Percentiles rank a stretch among this genome's conserved stretches.
These are phyloP conservation scores for Onygenales sp. DNA, from an alignment of 2,329 filamentous ascomycete species.

Conservation along the genomic window DNA sequence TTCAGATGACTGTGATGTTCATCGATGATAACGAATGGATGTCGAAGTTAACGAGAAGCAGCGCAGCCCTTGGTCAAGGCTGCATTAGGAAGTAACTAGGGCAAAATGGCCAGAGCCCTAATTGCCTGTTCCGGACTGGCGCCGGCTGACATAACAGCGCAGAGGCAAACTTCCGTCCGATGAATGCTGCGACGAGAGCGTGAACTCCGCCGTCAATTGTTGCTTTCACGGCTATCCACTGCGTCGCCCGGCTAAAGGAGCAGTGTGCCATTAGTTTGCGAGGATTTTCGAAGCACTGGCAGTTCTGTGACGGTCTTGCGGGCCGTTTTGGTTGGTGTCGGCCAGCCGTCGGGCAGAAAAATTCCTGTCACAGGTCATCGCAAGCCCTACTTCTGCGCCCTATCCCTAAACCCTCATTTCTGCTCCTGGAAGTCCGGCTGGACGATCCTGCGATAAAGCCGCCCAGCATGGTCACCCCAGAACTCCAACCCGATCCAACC, in stretches of 20 bases:
- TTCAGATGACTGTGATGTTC: too few species aligned
- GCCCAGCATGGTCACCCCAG: constrained; percentile 25
- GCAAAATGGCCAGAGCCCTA: neutral
- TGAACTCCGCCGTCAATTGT: neutral
- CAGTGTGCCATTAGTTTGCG: neutral
- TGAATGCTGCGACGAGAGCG: neutral
- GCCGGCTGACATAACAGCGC: neutral
- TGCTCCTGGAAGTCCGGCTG: constrained; percentile 31
- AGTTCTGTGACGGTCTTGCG: neutral
- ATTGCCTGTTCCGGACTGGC: neutral
- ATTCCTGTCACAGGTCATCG: constrained; percentile 5
- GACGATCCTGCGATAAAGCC: constrained; percentile 15
- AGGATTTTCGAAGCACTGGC: neutral
- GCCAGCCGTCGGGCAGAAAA: neutral
- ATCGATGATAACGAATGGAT: too few species aligned
- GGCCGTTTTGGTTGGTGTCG: constrained; percentile 2
- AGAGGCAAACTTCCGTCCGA: neutral
- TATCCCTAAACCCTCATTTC: constrained; percentile 42
- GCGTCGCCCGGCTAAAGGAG: neutral
- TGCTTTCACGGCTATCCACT: neutral
- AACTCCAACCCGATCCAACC: constrained; percentile 21
- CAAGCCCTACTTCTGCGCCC: constrained; percentile 37
- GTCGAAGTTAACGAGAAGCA: too few species aligned
- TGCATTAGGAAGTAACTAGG: neutral
- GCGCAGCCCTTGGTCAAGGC: neutral